A percentile compares a stretch with the other conserved stretches of the same genome.
Conservation (phyloP, 768 basidiomycete species). For the Lepiota venenata region DNA sequence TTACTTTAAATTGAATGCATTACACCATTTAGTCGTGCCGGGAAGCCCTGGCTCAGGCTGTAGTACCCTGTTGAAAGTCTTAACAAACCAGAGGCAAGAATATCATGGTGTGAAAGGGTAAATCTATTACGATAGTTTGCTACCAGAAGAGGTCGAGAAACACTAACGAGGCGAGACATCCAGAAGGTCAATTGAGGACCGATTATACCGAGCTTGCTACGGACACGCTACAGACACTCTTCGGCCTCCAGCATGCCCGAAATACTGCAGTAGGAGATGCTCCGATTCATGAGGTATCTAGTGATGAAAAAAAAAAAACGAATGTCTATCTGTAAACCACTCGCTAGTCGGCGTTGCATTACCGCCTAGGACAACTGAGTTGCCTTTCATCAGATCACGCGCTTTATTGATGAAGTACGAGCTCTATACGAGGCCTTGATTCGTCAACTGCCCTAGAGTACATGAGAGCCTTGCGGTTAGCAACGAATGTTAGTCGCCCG, state of each 20-base stretch:
- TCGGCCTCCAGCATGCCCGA: constrained; percentile 71
- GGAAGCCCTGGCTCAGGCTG: constrained; percentile 87
- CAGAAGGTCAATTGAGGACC: constrained; percentile 39
- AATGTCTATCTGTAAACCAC: constrained; percentile 68
- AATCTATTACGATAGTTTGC: constrained; percentile 73
- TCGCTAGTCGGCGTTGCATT: constrained; percentile 55
- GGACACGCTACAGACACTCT: constrained; percentile 60
- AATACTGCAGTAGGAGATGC: constrained; percentile 79
- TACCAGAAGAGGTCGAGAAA: constrained; percentile 57
- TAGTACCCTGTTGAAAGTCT: constrained; percentile 75
- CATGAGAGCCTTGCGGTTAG: constrained; percentile 58
- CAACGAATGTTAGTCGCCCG: constrained; percentile 49
- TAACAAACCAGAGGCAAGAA: constrained; percentile 72
- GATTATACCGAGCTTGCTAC: constrained; percentile 40
- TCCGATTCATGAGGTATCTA: constrained; percentile 65
- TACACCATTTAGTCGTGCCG: constrained; percentile 57
- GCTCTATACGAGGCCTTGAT: constrained; percentile 63
- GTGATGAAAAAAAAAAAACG: constrained; percentile 82
- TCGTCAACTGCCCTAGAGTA: constrained; percentile 74
- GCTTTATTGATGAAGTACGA: constrained; percentile 18
- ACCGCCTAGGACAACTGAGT: constrained; percentile 66
- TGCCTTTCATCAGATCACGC: neutral
- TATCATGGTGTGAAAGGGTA: constrained; percentile 68
- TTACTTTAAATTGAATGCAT: neutral
- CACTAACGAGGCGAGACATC: constrained; percentile 77